Evolutionary conservation across 2,329 filamentous ascomycete genomes (phyloP).

Genomic region (Cercospora zeina): DNA sequence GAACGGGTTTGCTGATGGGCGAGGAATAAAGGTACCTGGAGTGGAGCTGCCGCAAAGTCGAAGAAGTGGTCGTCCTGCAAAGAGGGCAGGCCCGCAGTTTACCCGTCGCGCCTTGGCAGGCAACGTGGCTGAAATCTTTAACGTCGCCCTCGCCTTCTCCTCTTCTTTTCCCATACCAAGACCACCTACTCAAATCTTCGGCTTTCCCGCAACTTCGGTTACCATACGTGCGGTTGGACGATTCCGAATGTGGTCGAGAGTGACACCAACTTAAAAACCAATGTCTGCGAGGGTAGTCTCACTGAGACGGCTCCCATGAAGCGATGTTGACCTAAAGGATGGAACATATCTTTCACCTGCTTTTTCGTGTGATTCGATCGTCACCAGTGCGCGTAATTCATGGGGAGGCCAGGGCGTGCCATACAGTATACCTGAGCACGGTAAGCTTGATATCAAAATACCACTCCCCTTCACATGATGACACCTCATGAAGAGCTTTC

Average conservation of each 20-base stretch:
- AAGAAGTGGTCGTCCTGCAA: constrained; percentile 1
- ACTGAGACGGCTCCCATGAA: constrained; percentile 59
- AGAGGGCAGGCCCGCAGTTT: constrained; percentile 6
- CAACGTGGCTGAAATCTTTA: constrained; percentile 17
- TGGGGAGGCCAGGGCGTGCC: not conserved
- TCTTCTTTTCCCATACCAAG: constrained; percentile 50
- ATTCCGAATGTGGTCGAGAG: constrained; percentile 74
- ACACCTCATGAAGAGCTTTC: constrained; percentile 36
- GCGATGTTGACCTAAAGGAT: constrained; percentile 67
- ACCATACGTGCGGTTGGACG: constrained; percentile 56
- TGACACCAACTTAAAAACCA: constrained; percentile 76
- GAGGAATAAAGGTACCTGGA: not conserved
- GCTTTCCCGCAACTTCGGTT: constrained; percentile 52
- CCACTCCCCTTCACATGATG: constrained; percentile 15
- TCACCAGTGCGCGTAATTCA: too few species aligned
- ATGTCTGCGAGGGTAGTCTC: constrained; percentile 66
- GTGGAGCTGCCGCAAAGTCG: constrained; percentile 2
- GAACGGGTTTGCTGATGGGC: not conserved
- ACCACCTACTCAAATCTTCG: constrained; percentile 77
- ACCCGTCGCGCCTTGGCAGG: not conserved
- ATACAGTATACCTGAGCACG: not conserved
- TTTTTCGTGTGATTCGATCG: not conserved
- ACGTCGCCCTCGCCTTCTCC: constrained; percentile 23
- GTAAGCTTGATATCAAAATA: constrained; percentile 8
- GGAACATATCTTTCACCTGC: constrained; percentile 51